Conservation (phyloP, 108 stramenopile genomes). For the Cyclotella sp. region DNA sequence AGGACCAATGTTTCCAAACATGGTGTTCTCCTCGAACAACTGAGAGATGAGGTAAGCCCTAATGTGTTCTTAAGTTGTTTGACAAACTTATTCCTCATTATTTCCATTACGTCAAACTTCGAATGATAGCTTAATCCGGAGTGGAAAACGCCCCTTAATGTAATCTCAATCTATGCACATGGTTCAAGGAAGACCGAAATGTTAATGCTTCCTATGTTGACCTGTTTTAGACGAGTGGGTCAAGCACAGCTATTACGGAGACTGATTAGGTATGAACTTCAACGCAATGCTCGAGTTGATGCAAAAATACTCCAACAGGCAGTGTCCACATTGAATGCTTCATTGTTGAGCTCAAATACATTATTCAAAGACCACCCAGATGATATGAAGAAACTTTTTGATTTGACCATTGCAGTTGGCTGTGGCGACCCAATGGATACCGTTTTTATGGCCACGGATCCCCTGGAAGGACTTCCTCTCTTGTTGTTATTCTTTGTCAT, state of each 20-base stretch:
- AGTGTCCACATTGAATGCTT: constrained; percentile 38
- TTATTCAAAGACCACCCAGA: constrained; percentile 17
- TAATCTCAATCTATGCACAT: constrained; percentile 44
- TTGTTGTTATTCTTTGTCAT: constrained; percentile 55
- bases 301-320: constrained; percentile 53
- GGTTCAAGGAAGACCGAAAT: constrained; percentile 60
- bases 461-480: constrained; percentile 57
- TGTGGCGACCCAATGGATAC: constrained; percentile 59
- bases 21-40: constrained; percentile 43
- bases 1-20: constrained; percentile 38
- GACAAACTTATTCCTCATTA: not conserved
- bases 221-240: constrained; percentile 61
- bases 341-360: constrained; percentile 22
- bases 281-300: constrained; percentile 48
- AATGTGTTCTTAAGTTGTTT: not conserved
- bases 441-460: constrained; percentile 60
- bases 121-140: constrained; percentile 41
- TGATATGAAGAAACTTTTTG: constrained; percentile 34
- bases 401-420: constrained; percentile 55
- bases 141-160: constrained; percentile 46
- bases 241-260: constrained; percentile 64
- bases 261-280: constrained; percentile 54
- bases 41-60: constrained; percentile 44
- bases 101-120: not conserved
- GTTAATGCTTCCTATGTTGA: constrained; percentile 63